A percentile compares a stretch with the other conserved stretches of the same genome.
Evolutionary conservation across 495 filamentous ascomycete species (phyloP).

Genomic region (Trypethelium eluteriae): DNA sequence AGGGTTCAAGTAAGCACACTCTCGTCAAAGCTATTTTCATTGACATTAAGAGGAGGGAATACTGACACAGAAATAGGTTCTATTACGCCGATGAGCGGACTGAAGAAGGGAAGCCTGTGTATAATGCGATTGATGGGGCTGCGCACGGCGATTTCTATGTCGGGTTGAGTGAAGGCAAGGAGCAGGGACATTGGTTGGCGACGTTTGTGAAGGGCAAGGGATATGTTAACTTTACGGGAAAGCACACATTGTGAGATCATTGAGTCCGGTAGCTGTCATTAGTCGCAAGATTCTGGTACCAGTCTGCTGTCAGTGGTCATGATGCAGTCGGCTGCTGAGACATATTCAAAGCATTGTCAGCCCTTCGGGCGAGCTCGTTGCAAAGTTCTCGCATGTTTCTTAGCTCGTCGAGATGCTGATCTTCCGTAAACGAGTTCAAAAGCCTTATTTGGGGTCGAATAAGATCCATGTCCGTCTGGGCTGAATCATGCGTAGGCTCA

Average conservation of each 20-base stretch:
- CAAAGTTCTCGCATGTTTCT: too few relatives aligned
- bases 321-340: too few relatives aligned
- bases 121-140: slow-evolving; percentile 27
- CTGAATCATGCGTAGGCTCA: too few relatives aligned
- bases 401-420: too few relatives aligned
- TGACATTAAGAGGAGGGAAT: background rate
- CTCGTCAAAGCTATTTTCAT: slow-evolving; percentile 16
- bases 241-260: too few relatives aligned
- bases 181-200: slow-evolving; percentile 34
- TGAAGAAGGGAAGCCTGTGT: slow-evolving; percentile 29
- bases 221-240: background rate
- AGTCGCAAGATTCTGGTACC: background rate
- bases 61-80: too few relatives aligned
- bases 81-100: slow-evolving; percentile 39
- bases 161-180: slow-evolving; percentile 28
- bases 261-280: too few relatives aligned
- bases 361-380: too few relatives aligned
- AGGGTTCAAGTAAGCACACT: slow-evolving; percentile 31
- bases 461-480: too few relatives aligned
- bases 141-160: slow-evolving; percentile 39
- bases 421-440: too few relatives aligned
- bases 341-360: too few relatives aligned
- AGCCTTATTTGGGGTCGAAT: too few relatives aligned
- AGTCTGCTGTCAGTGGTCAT: background rate
- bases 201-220: slow-evolving; percentile 34